Conservation (phyloP, 1,284 basidiomycete species). For the Jaminaea rosea region DNA sequence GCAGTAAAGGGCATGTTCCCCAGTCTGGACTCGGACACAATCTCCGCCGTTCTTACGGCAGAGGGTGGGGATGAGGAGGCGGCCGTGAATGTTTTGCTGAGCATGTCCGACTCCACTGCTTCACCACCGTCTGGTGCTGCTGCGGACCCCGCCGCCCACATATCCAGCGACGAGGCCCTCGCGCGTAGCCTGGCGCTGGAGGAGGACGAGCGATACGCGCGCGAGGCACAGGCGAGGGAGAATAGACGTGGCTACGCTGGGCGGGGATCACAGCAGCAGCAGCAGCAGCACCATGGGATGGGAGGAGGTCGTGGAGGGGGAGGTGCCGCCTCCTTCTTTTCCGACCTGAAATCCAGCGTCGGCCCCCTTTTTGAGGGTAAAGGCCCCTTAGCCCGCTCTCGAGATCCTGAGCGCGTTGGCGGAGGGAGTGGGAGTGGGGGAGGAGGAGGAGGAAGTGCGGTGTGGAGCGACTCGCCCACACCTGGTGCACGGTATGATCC, state of each 20-base stretch:
- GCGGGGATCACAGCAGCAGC: background rate
- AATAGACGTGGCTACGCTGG: background rate
- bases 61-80: conserved; percentile 24
- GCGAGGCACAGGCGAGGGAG: background rate
- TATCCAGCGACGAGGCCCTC: background rate
- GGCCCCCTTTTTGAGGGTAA: background rate
- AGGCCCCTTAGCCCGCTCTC: background rate
- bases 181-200: background rate
- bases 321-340: background rate
- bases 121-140: background rate
- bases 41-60: conserved; percentile 27
- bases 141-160: background rate
- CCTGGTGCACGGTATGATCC: background rate
- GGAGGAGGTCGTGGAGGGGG: background rate
- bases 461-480: background rate
- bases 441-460: background rate
- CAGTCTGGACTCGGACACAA: conserved; percentile 28
- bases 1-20: conserved; percentile 35
- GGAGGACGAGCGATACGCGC: background rate
- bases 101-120: background rate
- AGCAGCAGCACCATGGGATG: background rate
- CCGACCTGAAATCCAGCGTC: background rate
- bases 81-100: background rate
- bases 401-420: background rate
- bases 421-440: background rate